Base-by-base conservation (phyloP, 192 early-diverging fungal species). In the Chytriomyces confervae region DNA sequence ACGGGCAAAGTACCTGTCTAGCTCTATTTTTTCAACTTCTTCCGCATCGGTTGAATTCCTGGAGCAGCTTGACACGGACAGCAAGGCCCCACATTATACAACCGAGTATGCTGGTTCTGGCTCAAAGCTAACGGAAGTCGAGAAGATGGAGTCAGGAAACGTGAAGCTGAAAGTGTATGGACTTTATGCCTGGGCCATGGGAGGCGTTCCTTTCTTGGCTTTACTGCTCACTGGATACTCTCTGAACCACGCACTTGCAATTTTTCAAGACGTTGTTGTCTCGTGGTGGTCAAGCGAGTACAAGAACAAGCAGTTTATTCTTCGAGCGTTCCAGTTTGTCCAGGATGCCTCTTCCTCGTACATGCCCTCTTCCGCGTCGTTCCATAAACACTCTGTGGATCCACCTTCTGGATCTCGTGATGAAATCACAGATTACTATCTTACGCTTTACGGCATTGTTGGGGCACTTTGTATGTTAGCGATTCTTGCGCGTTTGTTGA, bases 221-320 rank as follows among this genome's bases (percentile, higher is more conserved):
- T 20, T 81, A 8, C 47, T 81, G 2, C 53, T 73, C 20, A 13
- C 11, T n/a, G 73, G 61, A 61, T 75, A 75, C 73, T 16, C 46
- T 7, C 6, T 65, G 18, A 75, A 65, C 61, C 73, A 75, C 7
- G 36, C 6, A 11, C 51, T 53, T 20, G 68, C 45, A 48, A 44
- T 66, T 11, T 50, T 29, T 24, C 53, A 61, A 50, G 67, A 64
- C 65, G 69, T 62, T 36, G 61, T 48, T 24, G 51, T 72, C 5
- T 78, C 18, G 36, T 77, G 48, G 24, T 83, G 78, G 82, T 82
- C 73, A 45, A 66, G 65, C 60, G 66, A 70, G 5, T 81, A 72
- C 20, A 68, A 53, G 36, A 29, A 57, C 13, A 57, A n/a, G 53
- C 53, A 13, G 20, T 36, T 36, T 36, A 29, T 63, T 3, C 9